Evolutionary conservation across 2,329 filamentous ascomycete species (phyloP), one percentile per base, ranked within the genome.

Genomic region (Cladosporium sp.): DNA sequence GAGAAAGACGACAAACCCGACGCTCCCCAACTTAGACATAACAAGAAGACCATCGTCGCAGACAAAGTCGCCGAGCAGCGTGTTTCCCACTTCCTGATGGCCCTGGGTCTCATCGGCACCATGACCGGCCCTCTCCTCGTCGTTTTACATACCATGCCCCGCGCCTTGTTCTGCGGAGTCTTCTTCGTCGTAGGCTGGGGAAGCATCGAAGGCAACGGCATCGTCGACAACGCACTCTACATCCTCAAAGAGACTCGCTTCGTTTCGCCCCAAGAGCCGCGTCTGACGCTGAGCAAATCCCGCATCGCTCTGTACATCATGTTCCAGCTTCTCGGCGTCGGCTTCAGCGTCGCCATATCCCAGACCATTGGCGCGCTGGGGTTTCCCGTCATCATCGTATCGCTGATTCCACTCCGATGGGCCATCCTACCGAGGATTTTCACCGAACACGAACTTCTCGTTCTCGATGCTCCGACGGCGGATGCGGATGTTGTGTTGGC

Each of bases 311-410:
- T 71, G 2, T 83, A 77, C 56, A 69, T 80, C 1, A 69, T 64
- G 11, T 71, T 78, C 16, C 77, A 82, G 57, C 57, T 77, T 2
- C 36, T 76, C 2, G 75, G 72, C 2, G 78, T 82, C 16, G 72
- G 70, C 0, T 72, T 73, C 6, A 78, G 74, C 3, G 78, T 83
- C 11, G 79, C 77, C 0, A 77, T 82, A 46, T 79, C 78, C 2
- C 77, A 82, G 60, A 82, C 79, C 0, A 76, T 82, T 19, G 79
- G 76, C 0, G 79, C 78, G 0, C 79, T 82, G 55, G 76, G 77
- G 0, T 82, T 82, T 54, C 79, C 79, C 0, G 71, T 82, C 12
- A 71, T 82, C 45, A 80, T 82, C 52, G 69, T 78, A 15, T 62
- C 75, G 3, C 67, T 82, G 15, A 80, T 83, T 7, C 79, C 79